Evolutionary conservation across 441 rosid genomes (phyloP).

Genomic region (Mallotus repandus): DNA sequence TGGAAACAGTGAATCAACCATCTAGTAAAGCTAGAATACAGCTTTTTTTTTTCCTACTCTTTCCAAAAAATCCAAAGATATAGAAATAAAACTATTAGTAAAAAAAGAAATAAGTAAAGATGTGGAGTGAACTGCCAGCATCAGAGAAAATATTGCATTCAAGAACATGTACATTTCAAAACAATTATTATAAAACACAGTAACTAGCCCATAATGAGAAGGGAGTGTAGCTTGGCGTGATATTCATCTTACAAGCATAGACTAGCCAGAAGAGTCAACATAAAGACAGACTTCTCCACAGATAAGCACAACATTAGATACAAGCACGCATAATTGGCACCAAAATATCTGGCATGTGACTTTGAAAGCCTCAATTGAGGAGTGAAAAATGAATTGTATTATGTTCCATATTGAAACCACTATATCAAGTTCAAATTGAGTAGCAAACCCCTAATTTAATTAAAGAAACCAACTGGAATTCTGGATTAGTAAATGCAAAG

Average conservation of each 20-base stretch:
- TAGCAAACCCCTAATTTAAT: neutral
- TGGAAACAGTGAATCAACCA: neutral
- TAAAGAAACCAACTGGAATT: neutral
- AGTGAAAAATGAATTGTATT: neutral
- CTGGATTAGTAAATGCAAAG: neutral
- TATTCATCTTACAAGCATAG: neutral
- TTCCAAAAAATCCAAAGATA: neutral
- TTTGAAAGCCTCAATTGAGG: neutral
- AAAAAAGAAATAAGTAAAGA: neutral
- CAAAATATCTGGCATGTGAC: neutral
- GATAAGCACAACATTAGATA: neutral
- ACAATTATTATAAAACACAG: neutral
- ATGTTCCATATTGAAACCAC: neutral
- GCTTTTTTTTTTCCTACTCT: conserved; percentile 4
- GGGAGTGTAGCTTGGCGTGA: neutral
- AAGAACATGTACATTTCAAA: neutral
- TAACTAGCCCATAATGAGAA: neutral
- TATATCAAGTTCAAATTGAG: neutral
- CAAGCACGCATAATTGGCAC: neutral
- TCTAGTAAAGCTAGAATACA: neutral
- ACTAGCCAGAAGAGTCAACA: neutral
- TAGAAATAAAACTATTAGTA: neutral
- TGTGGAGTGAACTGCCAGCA: neutral
- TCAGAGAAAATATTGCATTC: neutral
- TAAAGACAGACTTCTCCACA: neutral